Evolutionary conservation across 78 protist genomes (phyloP).

Genomic region (Dictyostelium capitatum): DNA sequence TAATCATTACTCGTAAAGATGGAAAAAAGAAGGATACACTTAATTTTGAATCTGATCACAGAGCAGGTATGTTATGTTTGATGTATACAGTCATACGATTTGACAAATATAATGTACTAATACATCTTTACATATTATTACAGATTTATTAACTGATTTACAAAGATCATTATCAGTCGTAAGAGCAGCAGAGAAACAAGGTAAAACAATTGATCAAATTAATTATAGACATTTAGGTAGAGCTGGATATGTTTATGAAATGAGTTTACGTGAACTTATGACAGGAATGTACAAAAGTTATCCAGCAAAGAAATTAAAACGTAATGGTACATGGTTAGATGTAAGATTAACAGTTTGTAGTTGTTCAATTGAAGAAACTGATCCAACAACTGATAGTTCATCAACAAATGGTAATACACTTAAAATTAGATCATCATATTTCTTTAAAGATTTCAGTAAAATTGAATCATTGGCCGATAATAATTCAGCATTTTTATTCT

Average conservation of each 20-base stretch:
- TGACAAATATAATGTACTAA: neutral
- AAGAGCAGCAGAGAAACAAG: constrained; percentile 74
- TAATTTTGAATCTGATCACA: constrained; percentile 57
- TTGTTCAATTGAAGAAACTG: constrained; percentile 57
- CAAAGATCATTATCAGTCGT: constrained; percentile 73
- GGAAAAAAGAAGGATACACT: constrained; percentile 72
- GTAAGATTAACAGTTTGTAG: constrained; percentile 54
- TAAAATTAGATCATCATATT: constrained; percentile 33
- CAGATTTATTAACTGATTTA: constrained; percentile 55
- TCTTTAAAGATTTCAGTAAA: constrained; percentile 41
- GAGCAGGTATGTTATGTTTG: constrained; percentile 29
- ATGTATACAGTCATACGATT: too few species aligned
- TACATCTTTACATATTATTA: neutral
- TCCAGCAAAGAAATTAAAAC: constrained; percentile 56
- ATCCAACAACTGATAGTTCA: neutral
- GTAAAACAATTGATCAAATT: constrained; percentile 58
- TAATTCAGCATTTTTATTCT: constrained; percentile 30
- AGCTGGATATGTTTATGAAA: constrained; percentile 62
- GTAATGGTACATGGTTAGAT: constrained; percentile 54
- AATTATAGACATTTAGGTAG: constrained; percentile 75
- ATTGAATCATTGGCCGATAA: constrained; percentile 53
- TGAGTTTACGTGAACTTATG: constrained; percentile 61
- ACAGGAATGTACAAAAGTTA: constrained; percentile 67
- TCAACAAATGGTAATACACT: neutral
- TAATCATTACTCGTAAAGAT: constrained; percentile 47